Conservation (phyloP, 805 yeast species). For the Teunomyces kruisii region DNA sequence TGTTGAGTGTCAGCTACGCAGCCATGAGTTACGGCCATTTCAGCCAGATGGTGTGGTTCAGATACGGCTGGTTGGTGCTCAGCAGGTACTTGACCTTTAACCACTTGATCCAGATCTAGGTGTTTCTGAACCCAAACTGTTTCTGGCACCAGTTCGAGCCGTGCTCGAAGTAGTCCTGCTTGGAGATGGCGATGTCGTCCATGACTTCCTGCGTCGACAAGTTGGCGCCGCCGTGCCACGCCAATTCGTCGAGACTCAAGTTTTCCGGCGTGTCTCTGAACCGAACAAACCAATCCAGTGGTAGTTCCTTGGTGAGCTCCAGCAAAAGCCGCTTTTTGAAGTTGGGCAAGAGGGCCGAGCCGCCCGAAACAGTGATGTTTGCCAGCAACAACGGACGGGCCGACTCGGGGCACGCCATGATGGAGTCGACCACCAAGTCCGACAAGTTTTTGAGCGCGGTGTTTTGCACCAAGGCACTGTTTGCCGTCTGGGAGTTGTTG, state of each 20-base stretch:
- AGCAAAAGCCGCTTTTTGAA: constrained; percentile 58
- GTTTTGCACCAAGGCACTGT: constrained; percentile 30
- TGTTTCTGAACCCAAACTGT: constrained; percentile 45
- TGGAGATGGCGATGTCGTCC: constrained; percentile 58
- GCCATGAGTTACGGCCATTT: constrained; percentile 83
- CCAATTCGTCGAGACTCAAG: constrained; percentile 22
- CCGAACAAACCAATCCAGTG: constrained; percentile 67
- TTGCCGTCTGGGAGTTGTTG: constrained; percentile 27
- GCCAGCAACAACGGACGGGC: constrained; percentile 73
- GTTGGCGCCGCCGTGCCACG: constrained; percentile 39
- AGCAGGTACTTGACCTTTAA: constrained; percentile 79
- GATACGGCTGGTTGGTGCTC: constrained; percentile 81
- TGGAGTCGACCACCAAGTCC: constrained; percentile 72
- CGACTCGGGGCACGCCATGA: constrained; percentile 70
- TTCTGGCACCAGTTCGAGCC: constrained; percentile 64
- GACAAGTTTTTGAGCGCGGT: constrained; percentile 68
- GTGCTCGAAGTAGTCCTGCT: constrained; percentile 81
- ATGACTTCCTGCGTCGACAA: constrained; percentile 42
- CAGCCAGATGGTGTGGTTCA: constrained; percentile 93
- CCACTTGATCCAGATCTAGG: constrained; percentile 46
- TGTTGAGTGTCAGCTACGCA: constrained; percentile 46
- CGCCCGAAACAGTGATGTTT: constrained; percentile 82
- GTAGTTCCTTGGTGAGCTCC: constrained; percentile 67
- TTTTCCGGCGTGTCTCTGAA: constrained; percentile 24
- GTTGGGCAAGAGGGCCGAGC: constrained; percentile 70